phyloP scores from a whole-genome alignment of 2,329 filamentous ascomycete species.

The Scortechinia acanthostroma region DNA sequence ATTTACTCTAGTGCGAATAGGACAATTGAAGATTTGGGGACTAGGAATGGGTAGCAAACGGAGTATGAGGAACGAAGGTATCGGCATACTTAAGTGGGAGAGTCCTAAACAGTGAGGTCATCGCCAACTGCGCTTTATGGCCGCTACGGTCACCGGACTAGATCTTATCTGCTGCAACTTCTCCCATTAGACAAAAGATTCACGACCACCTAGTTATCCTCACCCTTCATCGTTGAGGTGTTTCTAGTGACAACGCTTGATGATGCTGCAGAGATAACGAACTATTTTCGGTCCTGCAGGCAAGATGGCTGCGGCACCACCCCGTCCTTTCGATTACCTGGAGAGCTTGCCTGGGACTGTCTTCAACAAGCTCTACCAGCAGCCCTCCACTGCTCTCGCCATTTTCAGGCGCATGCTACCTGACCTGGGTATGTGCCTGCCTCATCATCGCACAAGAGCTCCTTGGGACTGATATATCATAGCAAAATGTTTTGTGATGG shows the following conservation, averaged over 20 bases:
- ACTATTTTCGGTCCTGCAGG: no score
- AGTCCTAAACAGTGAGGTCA: background rate
- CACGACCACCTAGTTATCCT: background rate
- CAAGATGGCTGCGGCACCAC: slow-evolving; percentile 20
- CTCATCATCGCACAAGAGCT: slow-evolving; percentile 3
- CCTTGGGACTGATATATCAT: slow-evolving; percentile 4
- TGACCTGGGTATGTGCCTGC: slow-evolving; percentile 45
- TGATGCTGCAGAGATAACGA: background rate
- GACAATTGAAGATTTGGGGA: no score
- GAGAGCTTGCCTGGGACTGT: slow-evolving; percentile 61
- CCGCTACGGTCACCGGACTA: background rate
- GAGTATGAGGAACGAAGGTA: background rate
- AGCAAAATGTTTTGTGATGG: slow-evolving; percentile 72
- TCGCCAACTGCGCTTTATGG: background rate
- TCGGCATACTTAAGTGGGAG: background rate
- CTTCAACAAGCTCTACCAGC: slow-evolving; percentile 64
- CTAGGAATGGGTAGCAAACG: no score
- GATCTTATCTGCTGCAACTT: background rate
- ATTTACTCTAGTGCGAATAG: no score
- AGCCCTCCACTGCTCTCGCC: slow-evolving; percentile 66
- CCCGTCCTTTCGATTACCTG: slow-evolving; percentile 54
- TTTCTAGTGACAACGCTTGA: background rate
- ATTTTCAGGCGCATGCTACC: slow-evolving; percentile 72
- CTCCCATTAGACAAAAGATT: background rate
- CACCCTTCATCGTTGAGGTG: no score